Evolutionary conservation across 2,329 filamentous ascomycete genomes (phyloP), one percentile per base, ranked within the genome.

Genomic region (Penicillium capsulatum): DNA sequence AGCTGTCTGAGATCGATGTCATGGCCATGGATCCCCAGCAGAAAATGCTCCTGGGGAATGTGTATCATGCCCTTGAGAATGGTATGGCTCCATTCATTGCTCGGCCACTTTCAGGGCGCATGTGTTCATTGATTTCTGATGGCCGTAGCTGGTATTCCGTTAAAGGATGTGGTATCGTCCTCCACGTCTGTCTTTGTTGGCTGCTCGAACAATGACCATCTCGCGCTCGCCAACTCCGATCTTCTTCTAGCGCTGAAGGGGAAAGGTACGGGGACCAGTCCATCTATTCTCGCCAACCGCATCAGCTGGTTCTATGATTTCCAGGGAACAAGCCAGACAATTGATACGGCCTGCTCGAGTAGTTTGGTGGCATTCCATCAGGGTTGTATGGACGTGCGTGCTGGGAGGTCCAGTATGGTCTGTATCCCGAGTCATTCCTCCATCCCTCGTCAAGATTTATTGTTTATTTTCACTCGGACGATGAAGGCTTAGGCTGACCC

Each of bases 291-390:
- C 19, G 13, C 40, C 2, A 39, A 39, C 17, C 31, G 44, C 8
- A 26, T 48, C 3, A 45, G 41, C 34, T 44, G 39, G 37, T 48
- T 44, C 17, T 48, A 41, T 27, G 38, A 48, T 11, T 30, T 42
- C 6, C 28, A 20, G 27, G 45, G 45, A 1, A 17, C 35, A 7
- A 50, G 45, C 20, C 17, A 50, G n/a, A 43, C 39, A 4, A 26
- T 53, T 3, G 46, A 55, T 16, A 53, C 51, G 8, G 51, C 40
- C 9, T 55, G 51, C 30, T 53, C 48, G 3, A 36, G 42, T 14
- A 43, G 38, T 11, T 15, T 53, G 11, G 38, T 51, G 1, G 47
- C 44, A 4, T n/a, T 54, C 14, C 28, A 48, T 17, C 9, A 36
- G 19, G 42, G 36, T 5, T 45, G 38, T n/a, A 31, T 38, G 28